These are phyloP conservation scores for Phytophthora cryptogea DNA, from an alignment of 352 stramenopile genomes.

Conservation along the genomic window DNA sequence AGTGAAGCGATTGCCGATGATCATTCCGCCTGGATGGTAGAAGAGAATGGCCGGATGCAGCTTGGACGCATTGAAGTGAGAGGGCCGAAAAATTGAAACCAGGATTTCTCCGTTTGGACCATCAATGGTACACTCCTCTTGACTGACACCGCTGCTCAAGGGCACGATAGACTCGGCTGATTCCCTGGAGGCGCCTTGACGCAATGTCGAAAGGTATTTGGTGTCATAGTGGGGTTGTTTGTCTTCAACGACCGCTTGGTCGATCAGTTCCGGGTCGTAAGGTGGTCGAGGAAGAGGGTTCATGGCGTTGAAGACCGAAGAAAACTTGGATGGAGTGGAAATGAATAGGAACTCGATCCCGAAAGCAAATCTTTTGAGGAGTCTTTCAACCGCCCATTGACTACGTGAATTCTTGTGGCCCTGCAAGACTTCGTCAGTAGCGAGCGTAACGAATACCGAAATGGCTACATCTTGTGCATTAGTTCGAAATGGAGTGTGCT, in stretches of 20 bases:
- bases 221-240: constrained; percentile 17
- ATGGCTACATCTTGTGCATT: too few relatives aligned
- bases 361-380: neutral
- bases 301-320: constrained; percentile 10
- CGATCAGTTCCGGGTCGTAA: constrained; percentile 27
- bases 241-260: constrained; percentile 13
- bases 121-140: constrained; percentile 15
- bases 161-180: constrained; percentile 14
- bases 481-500: neutral
- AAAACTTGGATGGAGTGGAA: neutral
- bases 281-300: constrained; percentile 14
- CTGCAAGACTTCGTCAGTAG: neutral
- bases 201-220: constrained; percentile 18
- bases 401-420: neutral
- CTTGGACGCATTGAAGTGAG: constrained; percentile 18
- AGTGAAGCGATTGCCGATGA: constrained; percentile 33
- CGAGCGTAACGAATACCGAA: too few relatives aligned
- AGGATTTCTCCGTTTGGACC: constrained; percentile 26
- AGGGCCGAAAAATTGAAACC: constrained; percentile 24
- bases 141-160: constrained; percentile 7
- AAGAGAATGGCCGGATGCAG: constrained; percentile 31
- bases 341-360: neutral
- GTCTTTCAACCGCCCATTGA: neutral
- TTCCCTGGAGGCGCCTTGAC: constrained; percentile 7
- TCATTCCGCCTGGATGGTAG: constrained; percentile 35